A percentile compares a stretch with the other conserved stretches of the same genome.
Evolutionary conservation across 257 asterid genomes (phyloP).

Genomic region (Haberlea rhodopensis): DNA sequence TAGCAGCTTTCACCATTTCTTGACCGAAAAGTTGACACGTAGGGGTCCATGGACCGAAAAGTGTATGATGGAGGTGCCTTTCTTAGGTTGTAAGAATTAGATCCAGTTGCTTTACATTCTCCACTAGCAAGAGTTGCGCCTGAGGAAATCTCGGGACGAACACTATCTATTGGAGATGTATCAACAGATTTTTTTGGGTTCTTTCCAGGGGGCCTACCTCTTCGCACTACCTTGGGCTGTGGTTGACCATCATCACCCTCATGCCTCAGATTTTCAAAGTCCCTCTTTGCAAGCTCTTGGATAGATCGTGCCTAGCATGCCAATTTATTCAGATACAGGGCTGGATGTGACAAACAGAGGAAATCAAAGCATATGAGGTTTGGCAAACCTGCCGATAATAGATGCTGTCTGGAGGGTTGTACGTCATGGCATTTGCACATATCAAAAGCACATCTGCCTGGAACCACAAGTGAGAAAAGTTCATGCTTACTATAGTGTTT

Average conservation of each 20-base stretch:
- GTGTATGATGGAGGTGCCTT: slow-evolving; percentile 50
- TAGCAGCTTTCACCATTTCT: slow-evolving; percentile 68
- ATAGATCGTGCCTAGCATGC: slow-evolving; percentile 75
- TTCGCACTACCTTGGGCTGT: slow-evolving; percentile 84
- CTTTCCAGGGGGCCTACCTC: slow-evolving; percentile 96
- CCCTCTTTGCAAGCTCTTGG: slow-evolving; percentile 78
- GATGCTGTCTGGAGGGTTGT: slow-evolving; percentile 77
- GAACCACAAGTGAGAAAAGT: slow-evolving; percentile 20
- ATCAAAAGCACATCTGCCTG: slow-evolving; percentile 91
- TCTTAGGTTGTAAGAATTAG: slow-evolving; percentile 77
- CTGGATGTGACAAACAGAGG: neutral
- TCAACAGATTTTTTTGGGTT: slow-evolving; percentile 59
- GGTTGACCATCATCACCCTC: slow-evolving; percentile 92
- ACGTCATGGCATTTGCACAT: slow-evolving; percentile 93
- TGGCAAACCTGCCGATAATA: slow-evolving; percentile 80
- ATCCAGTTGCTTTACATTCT: slow-evolving; percentile 59
- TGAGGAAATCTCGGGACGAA: slow-evolving; percentile 50
- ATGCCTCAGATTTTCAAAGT: slow-evolving; percentile 76
- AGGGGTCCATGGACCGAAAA: slow-evolving; percentile 51
- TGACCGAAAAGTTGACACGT: slow-evolving; percentile 45
- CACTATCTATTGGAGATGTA: slow-evolving; percentile 52
- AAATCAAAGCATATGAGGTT: slow-evolving; percentile 16
- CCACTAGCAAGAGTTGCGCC: slow-evolving; percentile 55
- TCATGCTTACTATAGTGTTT: slow-evolving; percentile 16
- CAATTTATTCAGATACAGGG: slow-evolving; percentile 24